phyloP scores from a whole-genome alignment of 768 basidiomycete genomes.

The Rhodotorula taiwanensis region DNA sequence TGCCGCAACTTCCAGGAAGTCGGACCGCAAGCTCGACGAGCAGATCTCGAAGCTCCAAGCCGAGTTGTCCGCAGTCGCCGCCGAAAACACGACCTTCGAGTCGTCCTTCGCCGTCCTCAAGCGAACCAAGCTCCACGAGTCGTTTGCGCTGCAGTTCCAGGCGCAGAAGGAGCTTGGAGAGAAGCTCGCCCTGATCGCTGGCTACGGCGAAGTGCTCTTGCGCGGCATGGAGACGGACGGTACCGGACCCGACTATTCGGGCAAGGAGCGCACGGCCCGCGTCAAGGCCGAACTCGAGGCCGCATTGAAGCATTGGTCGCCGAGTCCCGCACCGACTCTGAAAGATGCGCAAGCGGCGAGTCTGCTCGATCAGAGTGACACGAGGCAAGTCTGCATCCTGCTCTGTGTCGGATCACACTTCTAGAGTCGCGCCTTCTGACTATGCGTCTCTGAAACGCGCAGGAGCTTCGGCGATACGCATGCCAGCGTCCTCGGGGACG shows the following conservation, averaged over 20 bases:
- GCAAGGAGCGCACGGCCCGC: slow-evolving; percentile 27
- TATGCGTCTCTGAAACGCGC: neutral
- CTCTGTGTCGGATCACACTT: rapidly evolving
- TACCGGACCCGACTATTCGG: slow-evolving; percentile 22
- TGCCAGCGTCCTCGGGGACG: slow-evolving; percentile 20
- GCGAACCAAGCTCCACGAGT: slow-evolving; percentile 35
- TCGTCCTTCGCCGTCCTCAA: slow-evolving; percentile 25
- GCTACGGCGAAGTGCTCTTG: slow-evolving; percentile 35
- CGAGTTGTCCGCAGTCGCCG: slow-evolving; percentile 20
- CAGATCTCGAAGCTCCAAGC: slow-evolving; percentile 17
- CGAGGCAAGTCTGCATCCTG: slow-evolving; percentile 16
- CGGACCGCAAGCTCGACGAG: neutral
- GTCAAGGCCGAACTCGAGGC: slow-evolving; percentile 33
- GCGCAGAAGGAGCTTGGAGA: slow-evolving; percentile 35
- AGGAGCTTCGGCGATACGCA: slow-evolving; percentile 40
- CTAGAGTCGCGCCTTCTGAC: neutral
- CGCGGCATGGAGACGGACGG: slow-evolving; percentile 30
- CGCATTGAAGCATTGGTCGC: slow-evolving; percentile 11
- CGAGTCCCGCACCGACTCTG: slow-evolving; percentile 5
- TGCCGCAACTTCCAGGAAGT: neutral
- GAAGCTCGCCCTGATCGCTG: slow-evolving; percentile 35
- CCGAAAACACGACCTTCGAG: slow-evolving; percentile 25
- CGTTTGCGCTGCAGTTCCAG: slow-evolving; percentile 28
- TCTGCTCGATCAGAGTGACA: slow-evolving; percentile 20
- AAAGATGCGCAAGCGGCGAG: neutral